These are phyloP conservation scores for Podaxis sp. DNA, from an alignment of 768 basidiomycete species.

Conservation along the genomic window DNA sequence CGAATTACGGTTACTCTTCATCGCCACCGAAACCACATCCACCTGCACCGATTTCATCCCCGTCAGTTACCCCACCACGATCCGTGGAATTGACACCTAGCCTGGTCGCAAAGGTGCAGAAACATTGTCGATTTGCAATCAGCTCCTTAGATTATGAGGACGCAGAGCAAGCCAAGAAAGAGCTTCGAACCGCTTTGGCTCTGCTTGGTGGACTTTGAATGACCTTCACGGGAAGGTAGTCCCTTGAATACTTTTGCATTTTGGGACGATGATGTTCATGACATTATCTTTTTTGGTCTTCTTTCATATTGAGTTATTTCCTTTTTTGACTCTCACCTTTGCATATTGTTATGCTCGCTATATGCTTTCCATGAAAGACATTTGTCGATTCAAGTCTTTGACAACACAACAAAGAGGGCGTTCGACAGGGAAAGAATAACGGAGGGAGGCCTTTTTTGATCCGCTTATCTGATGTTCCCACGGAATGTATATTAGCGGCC, in stretches of 20 bases:
- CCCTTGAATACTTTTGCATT: not conserved
- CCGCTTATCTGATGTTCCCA: not conserved
- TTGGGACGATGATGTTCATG: not conserved
- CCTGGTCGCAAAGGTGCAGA: conserved; percentile 77
- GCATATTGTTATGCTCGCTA: not conserved
- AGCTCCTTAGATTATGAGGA: conserved; percentile 98
- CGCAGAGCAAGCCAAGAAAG: conserved; percentile 78
- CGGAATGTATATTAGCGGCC: not conserved
- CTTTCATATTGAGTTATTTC: not conserved
- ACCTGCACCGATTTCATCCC: conserved; percentile 19
- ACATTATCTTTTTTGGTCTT: not conserved
- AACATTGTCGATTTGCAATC: conserved; percentile 90
- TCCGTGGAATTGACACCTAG: conserved; percentile 57
- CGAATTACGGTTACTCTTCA: not conserved
- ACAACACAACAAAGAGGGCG: not conserved
- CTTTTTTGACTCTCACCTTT: not conserved
- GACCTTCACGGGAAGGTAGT: not conserved
- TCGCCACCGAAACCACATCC: conserved; percentile 5
- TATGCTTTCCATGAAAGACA: not conserved
- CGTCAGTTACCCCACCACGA: conserved; percentile 23
- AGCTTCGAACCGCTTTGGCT: conserved; percentile 75
- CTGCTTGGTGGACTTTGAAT: conserved; percentile 48
- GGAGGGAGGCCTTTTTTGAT: not conserved
- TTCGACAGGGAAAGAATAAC: not conserved
- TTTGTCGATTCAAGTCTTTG: not conserved